These are phyloP conservation scores for Persicaria maculosa DNA, from an alignment of 148 eudicot species.

Conservation along the genomic window DNA sequence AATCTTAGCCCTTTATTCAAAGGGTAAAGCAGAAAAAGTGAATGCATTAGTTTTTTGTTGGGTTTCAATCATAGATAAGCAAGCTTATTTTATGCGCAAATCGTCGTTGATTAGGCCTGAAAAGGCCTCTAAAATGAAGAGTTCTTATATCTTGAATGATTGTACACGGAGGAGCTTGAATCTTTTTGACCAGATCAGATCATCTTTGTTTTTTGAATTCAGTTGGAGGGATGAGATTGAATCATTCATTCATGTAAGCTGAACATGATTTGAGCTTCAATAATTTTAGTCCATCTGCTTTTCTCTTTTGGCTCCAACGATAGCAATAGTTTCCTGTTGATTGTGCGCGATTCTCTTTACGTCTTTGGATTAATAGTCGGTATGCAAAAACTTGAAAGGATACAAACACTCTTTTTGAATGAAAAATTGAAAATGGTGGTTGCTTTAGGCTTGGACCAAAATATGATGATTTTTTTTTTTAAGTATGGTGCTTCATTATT, in stretches of 20 bases:
- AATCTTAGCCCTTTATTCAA: background rate
- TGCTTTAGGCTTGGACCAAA: slow-evolving; percentile 7
- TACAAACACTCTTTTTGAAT: background rate
- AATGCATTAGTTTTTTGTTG: slow-evolving; percentile 3
- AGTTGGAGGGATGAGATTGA: slow-evolving; percentile 10
- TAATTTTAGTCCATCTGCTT: background rate
- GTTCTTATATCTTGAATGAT: background rate
- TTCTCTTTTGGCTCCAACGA: background rate
- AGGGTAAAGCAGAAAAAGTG: background rate
- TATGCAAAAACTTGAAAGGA: slow-evolving; percentile 8
- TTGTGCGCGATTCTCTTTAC: background rate
- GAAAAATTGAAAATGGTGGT: slow-evolving; percentile 1
- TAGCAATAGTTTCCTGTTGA: background rate
- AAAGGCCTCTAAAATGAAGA: background rate
- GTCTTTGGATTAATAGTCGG: background rate
- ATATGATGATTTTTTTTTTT: background rate
- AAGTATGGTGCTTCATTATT: slow-evolving; percentile 1
- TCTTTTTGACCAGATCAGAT: slow-evolving; percentile 10
- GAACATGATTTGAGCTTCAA: slow-evolving; percentile 4
- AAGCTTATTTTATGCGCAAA: background rate
- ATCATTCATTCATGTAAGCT: background rate
- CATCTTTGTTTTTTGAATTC: background rate
- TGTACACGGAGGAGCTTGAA: slow-evolving; percentile 1
- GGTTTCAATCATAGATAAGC: background rate
- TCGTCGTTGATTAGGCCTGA: slow-evolving; percentile 4